phyloP scores from a whole-genome alignment of 2,329 filamentous ascomycete genomes.

The Diplodia seriata region DNA sequence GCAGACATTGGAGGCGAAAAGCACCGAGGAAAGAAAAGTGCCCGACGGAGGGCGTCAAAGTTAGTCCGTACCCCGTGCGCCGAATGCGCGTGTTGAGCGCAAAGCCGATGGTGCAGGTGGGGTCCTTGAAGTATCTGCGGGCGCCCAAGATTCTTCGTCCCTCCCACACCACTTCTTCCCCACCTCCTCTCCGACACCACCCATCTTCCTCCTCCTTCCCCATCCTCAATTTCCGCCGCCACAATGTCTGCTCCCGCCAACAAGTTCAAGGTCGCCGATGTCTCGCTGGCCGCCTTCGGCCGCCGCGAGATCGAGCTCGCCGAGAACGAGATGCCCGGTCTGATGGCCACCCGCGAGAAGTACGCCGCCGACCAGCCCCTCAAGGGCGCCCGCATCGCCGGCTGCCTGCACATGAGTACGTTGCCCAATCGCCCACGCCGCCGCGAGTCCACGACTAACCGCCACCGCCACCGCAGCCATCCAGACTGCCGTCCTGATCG shows the following conservation, averaged over 20 bases:
- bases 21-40: slow-evolving; percentile 19
- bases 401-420: slow-evolving; percentile 96
- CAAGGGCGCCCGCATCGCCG: slow-evolving; percentile 92
- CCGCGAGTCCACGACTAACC: slow-evolving; percentile 35
- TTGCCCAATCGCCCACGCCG: slow-evolving; percentile 32
- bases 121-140: slow-evolving; percentile 31
- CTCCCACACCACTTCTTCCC: slow-evolving; percentile 26
- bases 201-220: slow-evolving; percentile 34
- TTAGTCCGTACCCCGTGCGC: slow-evolving; percentile 21
- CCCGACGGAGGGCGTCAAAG: slow-evolving; percentile 15
- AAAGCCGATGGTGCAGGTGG: slow-evolving; percentile 29
- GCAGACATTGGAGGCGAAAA: not conserved
- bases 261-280: slow-evolving; percentile 98
- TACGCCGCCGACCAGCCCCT: slow-evolving; percentile 94
- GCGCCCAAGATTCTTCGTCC: slow-evolving; percentile 28
- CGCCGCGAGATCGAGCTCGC: slow-evolving; percentile 99
- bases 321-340: slow-evolving; percentile 91
- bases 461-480: slow-evolving; percentile 65
- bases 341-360: slow-evolving; percentile 92
- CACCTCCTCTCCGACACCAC: slow-evolving; percentile 10
- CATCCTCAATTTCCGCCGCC: slow-evolving; percentile 31
- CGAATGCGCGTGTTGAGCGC: slow-evolving; percentile 20
- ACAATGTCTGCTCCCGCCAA: slow-evolving; percentile 77
- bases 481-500: slow-evolving; percentile 98
- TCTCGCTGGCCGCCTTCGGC: slow-evolving; percentile 95